phyloP scores from a whole-genome alignment of 1,284 basidiomycete genomes.

The Irpex rosettiformis region DNA sequence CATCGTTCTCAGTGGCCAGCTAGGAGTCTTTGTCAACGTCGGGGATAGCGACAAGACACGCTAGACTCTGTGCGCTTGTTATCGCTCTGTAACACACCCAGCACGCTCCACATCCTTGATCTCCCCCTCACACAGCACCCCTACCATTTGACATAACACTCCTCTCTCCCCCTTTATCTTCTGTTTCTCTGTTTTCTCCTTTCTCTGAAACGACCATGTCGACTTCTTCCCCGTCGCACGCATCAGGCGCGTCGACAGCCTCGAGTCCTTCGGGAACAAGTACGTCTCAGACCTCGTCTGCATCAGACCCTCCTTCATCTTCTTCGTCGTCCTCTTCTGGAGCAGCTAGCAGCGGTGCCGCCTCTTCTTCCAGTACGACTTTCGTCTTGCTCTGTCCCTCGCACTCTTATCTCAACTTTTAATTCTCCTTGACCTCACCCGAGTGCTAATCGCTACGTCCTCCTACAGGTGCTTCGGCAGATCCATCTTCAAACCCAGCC shows the following conservation, averaged over 20 bases:
- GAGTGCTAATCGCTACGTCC: background rate
- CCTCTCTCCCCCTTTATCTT: background rate
- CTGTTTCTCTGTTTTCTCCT: background rate
- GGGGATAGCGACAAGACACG: background rate
- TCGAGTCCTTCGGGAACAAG: background rate
- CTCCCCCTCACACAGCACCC: background rate
- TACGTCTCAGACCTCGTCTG: background rate
- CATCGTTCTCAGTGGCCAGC: background rate
- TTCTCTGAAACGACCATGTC: background rate
- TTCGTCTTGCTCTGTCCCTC: background rate
- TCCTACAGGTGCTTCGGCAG: background rate
- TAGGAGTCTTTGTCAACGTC: background rate
- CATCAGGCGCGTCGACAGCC: background rate
- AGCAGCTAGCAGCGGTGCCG: background rate
- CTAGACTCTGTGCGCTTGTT: no score
- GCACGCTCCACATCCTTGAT: background rate
- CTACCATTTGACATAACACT: background rate
- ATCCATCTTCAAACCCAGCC: conserved; percentile 49
- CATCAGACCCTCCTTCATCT: background rate
- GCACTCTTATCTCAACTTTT: background rate
- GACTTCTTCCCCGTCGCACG: background rate
- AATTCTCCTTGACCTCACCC: background rate
- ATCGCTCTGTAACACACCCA: background rate
- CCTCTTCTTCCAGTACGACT: background rate
- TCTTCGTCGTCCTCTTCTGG: background rate